Conservation (phyloP, 352 stramenopile species). For the Pythium utonaiense region DNA sequence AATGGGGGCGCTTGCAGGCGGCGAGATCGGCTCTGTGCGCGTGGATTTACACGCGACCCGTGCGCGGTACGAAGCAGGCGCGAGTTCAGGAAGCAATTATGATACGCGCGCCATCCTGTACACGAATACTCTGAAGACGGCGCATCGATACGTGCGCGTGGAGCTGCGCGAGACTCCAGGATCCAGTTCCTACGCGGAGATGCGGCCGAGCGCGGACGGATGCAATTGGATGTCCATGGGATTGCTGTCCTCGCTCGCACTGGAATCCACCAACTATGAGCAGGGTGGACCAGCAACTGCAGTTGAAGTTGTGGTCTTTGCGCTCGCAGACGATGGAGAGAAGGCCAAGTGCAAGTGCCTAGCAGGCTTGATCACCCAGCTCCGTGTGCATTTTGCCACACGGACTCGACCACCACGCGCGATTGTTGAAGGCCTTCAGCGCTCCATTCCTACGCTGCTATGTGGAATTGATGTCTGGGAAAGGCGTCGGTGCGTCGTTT, state of each 20-base stretch:
- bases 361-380: conserved; percentile 17
- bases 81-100: conserved; percentile 6
- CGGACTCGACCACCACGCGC: conserved; percentile 31
- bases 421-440: conserved; percentile 37
- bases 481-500: conserved; percentile 25
- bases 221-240: conserved; percentile 15
- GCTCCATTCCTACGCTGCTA: conserved; percentile 32
- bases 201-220: conserved; percentile 7
- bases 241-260: conserved; percentile 2
- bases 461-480: conserved; percentile 42
- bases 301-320: conserved; percentile 5
- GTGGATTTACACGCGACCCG: conserved; percentile 13
- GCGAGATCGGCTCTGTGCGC: conserved; percentile 8
- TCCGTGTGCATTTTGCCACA: conserved; percentile 38
- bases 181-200: conserved; percentile 1
- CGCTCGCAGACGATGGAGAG: neutral
- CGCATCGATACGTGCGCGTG: conserved; percentile 22
- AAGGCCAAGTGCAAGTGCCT: conserved; percentile 32
- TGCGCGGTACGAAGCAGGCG: conserved; percentile 9
- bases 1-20: neutral
- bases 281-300: neutral
- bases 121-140: conserved; percentile 9
- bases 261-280: neutral
- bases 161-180: neutral
- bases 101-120: conserved; percentile 17